Evolutionary conservation across 371 early-diverging fungal genomes (phyloP), one percentile per base, ranked within the genome.

Genomic region (Mortierella sp.): DNA sequence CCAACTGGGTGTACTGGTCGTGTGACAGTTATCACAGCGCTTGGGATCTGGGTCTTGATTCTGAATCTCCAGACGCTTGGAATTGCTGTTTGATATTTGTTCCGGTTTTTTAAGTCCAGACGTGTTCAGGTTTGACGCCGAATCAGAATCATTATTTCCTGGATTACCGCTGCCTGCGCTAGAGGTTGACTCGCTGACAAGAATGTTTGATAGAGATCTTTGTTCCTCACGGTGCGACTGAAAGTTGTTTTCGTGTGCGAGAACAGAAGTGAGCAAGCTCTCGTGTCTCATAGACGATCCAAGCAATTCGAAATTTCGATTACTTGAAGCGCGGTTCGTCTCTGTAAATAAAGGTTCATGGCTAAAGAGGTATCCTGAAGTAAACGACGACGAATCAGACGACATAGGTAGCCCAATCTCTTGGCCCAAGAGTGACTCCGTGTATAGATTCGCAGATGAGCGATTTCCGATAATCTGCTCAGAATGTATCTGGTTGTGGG

Each of bases 1-100:
- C 80, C 80, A 79, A 50, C 80, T 79, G 4, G 80, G 80, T 0
- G 80, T 74, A 0, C 47, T 40, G 0, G 70, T 70, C 0, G 75
- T 74, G 2, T 32, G 66, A 22, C 80, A 79, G 38, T 79, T 79
- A 32, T 63, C 47, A 22, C 80, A 79, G 24, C 52, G 41, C 45
- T 79, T 79, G 32, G 71, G 71, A 32, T 79, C 80, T 0, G 71
- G 71, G n/a, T 74, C 80, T 19, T 33, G 52, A 11, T 21, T 33
- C 13, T 45, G 72, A 21, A 38, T 22, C 5, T 53, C 64, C 43
- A 63, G 72, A 36, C 28, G n/a, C 21, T 28, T 38, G 4, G 40
- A 33, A 6, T 38, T 21, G 7, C 19, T 38, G 19, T 19, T 38
- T 19, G 13, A 16, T 2, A 21, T 13, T 15, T 50, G 55, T 53